phyloP scores from a whole-genome alignment of 2,329 filamentous ascomycete species.

The Xylariaceae sp. region DNA sequence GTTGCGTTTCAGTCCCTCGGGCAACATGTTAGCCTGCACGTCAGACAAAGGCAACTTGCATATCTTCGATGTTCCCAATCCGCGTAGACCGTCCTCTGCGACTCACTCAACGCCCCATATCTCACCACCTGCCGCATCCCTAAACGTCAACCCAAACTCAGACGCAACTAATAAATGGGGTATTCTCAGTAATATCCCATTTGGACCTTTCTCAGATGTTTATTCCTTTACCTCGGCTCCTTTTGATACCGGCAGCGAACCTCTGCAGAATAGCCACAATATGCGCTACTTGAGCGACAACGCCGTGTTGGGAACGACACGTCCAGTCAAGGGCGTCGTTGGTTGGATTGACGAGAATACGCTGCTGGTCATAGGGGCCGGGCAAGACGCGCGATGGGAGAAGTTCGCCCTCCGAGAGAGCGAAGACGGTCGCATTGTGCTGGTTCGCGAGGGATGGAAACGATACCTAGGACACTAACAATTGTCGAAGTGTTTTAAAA shows the following conservation, averaged over 20 bases:
- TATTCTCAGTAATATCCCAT: constrained; percentile 72
- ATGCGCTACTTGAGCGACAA: constrained; percentile 23
- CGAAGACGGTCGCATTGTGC: constrained; percentile 61
- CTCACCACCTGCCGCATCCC: constrained; percentile 14
- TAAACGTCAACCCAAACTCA: constrained; percentile 33
- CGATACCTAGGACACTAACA: constrained; percentile 52
- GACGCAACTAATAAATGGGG: constrained; percentile 73
- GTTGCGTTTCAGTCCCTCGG: constrained; percentile 78
- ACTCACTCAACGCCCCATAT: constrained; percentile 18
- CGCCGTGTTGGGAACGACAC: constrained; percentile 45
- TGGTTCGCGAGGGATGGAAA: constrained; percentile 75
- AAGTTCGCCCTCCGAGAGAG: constrained; percentile 69
- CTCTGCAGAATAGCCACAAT: constrained; percentile 40
- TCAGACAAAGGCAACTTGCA: constrained; percentile 96
- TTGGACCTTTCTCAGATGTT: constrained; percentile 85
- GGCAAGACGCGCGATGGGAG: constrained; percentile 79
- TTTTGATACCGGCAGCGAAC: constrained; percentile 80
- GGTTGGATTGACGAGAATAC: constrained; percentile 76
- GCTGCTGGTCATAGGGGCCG: constrained; percentile 72
- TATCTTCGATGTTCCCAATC: constrained; percentile 76
- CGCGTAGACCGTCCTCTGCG: constrained; percentile 33
- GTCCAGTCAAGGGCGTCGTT: constrained; percentile 74
- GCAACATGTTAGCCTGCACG: constrained; percentile 77
- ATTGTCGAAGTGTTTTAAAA: background rate
- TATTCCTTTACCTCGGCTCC: constrained; percentile 78